Conservation (phyloP, 106 monocot species). For the Posidonia australis region DNA sequence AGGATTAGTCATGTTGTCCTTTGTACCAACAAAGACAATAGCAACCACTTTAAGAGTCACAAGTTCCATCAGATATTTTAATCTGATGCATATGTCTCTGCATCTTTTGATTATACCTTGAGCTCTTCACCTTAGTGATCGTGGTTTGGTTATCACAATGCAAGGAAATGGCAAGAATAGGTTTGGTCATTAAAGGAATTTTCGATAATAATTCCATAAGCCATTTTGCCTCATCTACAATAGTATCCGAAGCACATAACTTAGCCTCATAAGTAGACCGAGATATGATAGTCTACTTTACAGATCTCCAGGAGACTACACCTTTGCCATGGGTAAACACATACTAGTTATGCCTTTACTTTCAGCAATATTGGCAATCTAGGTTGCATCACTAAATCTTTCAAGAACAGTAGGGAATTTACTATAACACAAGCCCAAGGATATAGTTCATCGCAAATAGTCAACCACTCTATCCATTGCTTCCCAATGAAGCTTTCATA, state of each 20-base stretch:
- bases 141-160: conserved; percentile 8
- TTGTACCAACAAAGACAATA: conserved; percentile 3
- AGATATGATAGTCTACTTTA: conserved; percentile 2
- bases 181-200: not conserved
- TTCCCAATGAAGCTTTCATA: too few species aligned
- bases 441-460: too few species aligned
- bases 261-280: conserved; percentile 7
- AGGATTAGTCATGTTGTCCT: not conserved
- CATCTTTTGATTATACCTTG: not conserved
- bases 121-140: conserved; percentile 1
- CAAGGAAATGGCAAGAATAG: not conserved
- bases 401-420: too few species aligned
- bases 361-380: too few species aligned
- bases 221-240: conserved; percentile 2
- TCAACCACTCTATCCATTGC: too few species aligned
- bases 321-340: not conserved
- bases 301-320: too few species aligned
- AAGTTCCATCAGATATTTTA: conserved; percentile 1
- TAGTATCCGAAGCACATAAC: conserved; percentile 1
- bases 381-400: too few species aligned
- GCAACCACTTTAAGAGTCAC: not conserved
- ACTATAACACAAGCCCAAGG: too few species aligned
- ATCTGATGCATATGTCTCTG: conserved; percentile 3
- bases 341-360: too few species aligned
- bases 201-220: not conserved